Conservation (phyloP, 2,329 filamentous ascomycete species). For the Helminthosporium solani region DNA sequence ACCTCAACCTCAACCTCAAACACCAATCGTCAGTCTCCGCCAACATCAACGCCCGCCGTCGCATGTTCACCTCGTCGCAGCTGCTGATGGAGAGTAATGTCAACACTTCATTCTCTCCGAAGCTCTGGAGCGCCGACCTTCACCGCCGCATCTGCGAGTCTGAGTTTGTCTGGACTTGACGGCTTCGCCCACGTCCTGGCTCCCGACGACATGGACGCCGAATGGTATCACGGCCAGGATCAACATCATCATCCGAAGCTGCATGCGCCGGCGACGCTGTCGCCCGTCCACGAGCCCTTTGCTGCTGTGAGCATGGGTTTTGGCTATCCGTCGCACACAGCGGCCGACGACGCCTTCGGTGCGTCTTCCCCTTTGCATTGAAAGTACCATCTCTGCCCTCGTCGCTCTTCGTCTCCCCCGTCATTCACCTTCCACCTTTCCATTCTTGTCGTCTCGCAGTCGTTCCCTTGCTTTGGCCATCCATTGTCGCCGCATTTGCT, state of each 20-base stretch:
- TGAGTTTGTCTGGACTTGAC: conserved; percentile 45
- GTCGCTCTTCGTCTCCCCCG: not conserved
- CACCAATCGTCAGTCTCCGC: conserved; percentile 17
- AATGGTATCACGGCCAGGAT: conserved; percentile 23
- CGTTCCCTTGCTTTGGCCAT: not conserved
- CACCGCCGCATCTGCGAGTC: conserved; percentile 38
- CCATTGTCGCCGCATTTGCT: not conserved
- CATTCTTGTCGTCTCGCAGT: not conserved
- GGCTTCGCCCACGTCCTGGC: conserved; percentile 26
- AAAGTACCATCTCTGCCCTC: not conserved
- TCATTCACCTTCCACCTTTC: not conserved
- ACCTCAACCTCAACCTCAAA: no score
- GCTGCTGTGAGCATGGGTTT: conserved; percentile 6
- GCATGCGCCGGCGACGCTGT: conserved; percentile 9
- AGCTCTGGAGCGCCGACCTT: conserved; percentile 41
- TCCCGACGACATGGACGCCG: conserved; percentile 28
- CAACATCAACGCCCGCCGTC: conserved; percentile 12
- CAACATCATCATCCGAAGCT: conserved; percentile 14
- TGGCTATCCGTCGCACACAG: conserved; percentile 14
- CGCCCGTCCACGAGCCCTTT: conserved; percentile 9
- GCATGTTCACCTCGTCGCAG: conserved; percentile 12
- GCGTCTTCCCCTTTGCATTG: not conserved
- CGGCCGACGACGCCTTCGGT: conserved; percentile 12
- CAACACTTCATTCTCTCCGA: conserved; percentile 31
- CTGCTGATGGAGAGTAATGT: conserved; percentile 43